phyloP scores from a whole-genome alignment of 2,329 filamentous ascomycete species.

The Xylaria multiplex region DNA sequence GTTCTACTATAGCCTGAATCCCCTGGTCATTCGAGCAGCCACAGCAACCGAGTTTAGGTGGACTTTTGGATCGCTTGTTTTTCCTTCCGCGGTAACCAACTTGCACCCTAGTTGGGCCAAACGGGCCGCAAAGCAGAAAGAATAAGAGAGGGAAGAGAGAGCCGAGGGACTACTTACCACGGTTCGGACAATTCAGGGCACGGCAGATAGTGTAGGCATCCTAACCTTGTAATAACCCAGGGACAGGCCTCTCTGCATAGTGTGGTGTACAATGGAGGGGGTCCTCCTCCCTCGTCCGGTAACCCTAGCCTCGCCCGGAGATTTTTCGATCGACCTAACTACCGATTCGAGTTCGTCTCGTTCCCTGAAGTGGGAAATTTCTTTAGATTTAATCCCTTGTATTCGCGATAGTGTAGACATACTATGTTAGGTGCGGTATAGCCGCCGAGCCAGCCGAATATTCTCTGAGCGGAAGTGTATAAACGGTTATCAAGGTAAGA shows the following conservation, averaged over 20 bases:
- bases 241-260: constrained; percentile 21
- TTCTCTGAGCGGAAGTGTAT: not conserved
- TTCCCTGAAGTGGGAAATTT: constrained; percentile 23
- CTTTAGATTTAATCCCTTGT: constrained; percentile 19
- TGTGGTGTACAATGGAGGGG: constrained; percentile 22
- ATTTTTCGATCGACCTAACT: constrained; percentile 37
- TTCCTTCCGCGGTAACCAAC: constrained; percentile 13
- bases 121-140: constrained; percentile 32
- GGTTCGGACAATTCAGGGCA: constrained; percentile 35
- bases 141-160: constrained; percentile 2
- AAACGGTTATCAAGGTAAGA: constrained; percentile 2
- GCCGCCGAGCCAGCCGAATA: constrained; percentile 29
- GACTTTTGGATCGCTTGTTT: constrained; percentile 11
- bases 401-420: not conserved
- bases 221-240: constrained; percentile 24
- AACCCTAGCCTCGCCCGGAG: constrained; percentile 33
- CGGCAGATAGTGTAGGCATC: constrained; percentile 23
- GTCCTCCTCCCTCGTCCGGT: constrained; percentile 22
- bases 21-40: constrained; percentile 34
- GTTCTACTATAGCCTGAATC: constrained; percentile 43
- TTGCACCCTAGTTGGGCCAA: constrained; percentile 21
- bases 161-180: constrained; percentile 24
- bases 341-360: constrained; percentile 30
- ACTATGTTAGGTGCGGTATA: constrained; percentile 21
- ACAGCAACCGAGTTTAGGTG: constrained; percentile 28